phyloP scores from a whole-genome alignment of 768 basidiomycete species.

The Cantharellus cinnabarinus region DNA sequence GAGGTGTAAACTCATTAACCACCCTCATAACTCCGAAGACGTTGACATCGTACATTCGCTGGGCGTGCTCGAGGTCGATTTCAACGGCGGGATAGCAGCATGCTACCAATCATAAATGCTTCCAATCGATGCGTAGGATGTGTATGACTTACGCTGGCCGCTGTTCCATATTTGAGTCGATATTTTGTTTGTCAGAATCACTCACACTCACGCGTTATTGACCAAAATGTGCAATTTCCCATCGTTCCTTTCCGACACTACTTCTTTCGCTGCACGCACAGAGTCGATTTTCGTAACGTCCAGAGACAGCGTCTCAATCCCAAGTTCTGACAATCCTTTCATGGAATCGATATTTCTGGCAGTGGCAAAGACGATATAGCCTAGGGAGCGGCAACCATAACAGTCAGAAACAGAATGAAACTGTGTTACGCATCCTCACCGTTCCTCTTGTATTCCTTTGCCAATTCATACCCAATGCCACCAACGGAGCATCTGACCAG shows the following conservation, averaged over 20 bases:
- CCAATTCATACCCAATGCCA: neutral
- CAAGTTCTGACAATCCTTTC: neutral
- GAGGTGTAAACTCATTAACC: conserved; percentile 16
- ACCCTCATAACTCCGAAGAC: conserved; percentile 13
- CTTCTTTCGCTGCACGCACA: neutral
- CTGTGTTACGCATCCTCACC: neutral
- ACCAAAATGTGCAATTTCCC: neutral
- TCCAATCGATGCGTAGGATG: no score
- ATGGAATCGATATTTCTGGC: neutral
- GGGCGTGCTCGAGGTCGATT: neutral
- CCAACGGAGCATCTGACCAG: neutral
- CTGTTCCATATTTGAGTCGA: neutral
- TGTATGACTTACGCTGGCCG: no score
- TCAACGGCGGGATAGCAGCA: neutral
- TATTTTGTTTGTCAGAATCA: neutral
- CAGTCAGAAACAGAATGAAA: neutral
- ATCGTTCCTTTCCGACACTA: neutral
- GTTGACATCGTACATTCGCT: neutral
- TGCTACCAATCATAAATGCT: neutral
- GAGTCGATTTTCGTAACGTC: neutral
- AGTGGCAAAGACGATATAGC: neutral
- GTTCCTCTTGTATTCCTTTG: neutral
- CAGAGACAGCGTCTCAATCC: neutral
- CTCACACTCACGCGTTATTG: neutral
- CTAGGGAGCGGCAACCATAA: neutral